A percentile compares a stretch with the other conserved stretches of the same genome.
Conservation (phyloP, 331 rosid species). For the Phaseolus coccineus region DNA sequence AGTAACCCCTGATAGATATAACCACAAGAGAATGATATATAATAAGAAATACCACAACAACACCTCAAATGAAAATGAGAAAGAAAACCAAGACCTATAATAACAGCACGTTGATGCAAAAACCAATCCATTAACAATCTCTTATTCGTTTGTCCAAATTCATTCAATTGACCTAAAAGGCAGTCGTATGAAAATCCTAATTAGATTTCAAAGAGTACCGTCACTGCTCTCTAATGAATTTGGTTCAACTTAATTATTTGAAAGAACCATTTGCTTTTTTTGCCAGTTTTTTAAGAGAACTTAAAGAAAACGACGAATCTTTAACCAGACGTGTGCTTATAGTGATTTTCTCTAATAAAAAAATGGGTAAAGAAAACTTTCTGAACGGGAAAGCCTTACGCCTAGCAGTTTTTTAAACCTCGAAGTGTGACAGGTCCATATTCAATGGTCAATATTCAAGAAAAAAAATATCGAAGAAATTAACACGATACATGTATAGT, state of each 20-base stretch:
- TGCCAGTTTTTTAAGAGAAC: not conserved
- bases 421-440: conserved; percentile 30
- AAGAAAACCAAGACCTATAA: not conserved
- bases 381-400: not conserved
- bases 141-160: not conserved
- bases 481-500: conserved; percentile 17
- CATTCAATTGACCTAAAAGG: conserved; percentile 2
- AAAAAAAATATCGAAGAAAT: conserved; percentile 27
- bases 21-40: not conserved
- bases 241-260: not conserved
- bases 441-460: conserved; percentile 38
- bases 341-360: conserved; percentile 12
- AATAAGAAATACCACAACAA: conserved; percentile 26
- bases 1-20: conserved; percentile 75
- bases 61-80: conserved; percentile 9
- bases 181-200: not conserved
- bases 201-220: not conserved
- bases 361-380: conserved; percentile 10
- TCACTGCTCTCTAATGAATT: not conserved
- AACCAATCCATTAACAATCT: not conserved
- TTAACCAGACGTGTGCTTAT: not conserved
- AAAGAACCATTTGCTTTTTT: not conserved
- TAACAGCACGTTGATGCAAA: not conserved
- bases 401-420: conserved; percentile 6
- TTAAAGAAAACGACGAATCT: conserved; percentile 1